Percentiles rank a stretch among this genome's conserved stretches.
Conservation (phyloP, 2,329 filamentous ascomycete species). For the Lojkania enalia region DNA sequence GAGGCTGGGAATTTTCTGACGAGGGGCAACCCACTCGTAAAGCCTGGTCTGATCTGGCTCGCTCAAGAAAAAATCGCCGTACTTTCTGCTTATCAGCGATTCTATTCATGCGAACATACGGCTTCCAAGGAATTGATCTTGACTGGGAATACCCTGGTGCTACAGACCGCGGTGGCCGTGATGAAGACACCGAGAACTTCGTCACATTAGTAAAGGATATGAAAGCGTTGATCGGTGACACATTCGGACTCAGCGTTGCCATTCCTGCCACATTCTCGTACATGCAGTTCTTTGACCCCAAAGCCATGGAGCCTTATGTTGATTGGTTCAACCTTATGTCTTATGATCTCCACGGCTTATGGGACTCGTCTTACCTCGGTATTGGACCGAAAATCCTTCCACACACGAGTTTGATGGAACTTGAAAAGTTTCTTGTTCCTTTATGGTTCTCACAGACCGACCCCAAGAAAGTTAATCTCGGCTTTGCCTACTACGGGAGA, state of each 20-base stretch:
- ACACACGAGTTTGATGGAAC: slow-evolving; percentile 45
- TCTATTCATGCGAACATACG: slow-evolving; percentile 48
- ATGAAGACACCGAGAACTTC: slow-evolving; percentile 38
- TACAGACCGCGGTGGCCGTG: slow-evolving; percentile 41
- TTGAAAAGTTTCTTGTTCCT: slow-evolving; percentile 45
- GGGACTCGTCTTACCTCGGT: background rate
- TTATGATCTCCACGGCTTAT: slow-evolving; percentile 21
- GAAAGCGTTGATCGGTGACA: slow-evolving; percentile 12
- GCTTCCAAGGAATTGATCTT: slow-evolving; percentile 49
- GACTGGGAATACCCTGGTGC: slow-evolving; percentile 49
- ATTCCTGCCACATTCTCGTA: slow-evolving; percentile 30
- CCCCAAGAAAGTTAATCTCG: slow-evolving; percentile 49
- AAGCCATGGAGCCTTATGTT: slow-evolving; percentile 44
- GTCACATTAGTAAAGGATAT: slow-evolving; percentile 25
- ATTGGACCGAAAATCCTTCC: background rate
- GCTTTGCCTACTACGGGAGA: slow-evolving; percentile 52
- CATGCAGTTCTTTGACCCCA: slow-evolving; percentile 30
- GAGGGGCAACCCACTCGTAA: slow-evolving; percentile 30
- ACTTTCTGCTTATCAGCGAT: slow-evolving; percentile 45
- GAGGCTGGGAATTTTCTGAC: slow-evolving; percentile 51
- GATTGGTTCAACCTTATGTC: slow-evolving; percentile 24
- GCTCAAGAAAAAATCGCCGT: slow-evolving; percentile 20
- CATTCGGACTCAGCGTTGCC: slow-evolving; percentile 31
- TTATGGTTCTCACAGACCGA: slow-evolving; percentile 52
- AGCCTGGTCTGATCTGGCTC: slow-evolving; percentile 36